Conservation (phyloP, 208 protist genomes). For the Leishmania amazonensis region DNA sequence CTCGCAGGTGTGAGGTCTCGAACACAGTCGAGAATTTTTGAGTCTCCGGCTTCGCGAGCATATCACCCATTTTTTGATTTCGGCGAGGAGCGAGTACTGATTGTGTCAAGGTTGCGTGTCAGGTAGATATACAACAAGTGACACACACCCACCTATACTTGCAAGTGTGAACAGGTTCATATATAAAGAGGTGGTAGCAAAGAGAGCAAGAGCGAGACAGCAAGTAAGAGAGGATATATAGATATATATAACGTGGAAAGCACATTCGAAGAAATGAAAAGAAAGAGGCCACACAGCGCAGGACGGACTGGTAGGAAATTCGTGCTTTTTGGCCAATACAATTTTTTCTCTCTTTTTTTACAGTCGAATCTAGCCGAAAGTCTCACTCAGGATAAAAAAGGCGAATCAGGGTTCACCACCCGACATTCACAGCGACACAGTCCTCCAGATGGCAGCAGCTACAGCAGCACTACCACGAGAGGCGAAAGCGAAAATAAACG, state of each 20-base stretch:
- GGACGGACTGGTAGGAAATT: not conserved
- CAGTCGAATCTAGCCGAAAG: not conserved
- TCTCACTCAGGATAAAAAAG: too few relatives aligned
- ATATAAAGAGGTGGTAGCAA: not conserved
- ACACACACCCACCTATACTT: constrained; percentile 8
- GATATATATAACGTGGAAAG: not conserved
- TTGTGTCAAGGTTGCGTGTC: constrained; percentile 14
- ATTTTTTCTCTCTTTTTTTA: not conserved
- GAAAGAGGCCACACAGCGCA: not conserved
- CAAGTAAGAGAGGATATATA: not conserved
- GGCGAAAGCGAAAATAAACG: not conserved
- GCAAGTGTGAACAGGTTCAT: not conserved
- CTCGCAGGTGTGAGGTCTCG: constrained; percentile 80
- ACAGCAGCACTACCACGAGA: not conserved
- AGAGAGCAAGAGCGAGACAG: not conserved
- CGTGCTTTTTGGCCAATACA: not conserved
- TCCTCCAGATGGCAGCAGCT: not conserved
- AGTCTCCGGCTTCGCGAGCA: constrained; percentile 86
- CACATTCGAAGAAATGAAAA: not conserved
- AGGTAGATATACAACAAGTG: constrained; percentile 12
- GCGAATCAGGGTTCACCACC: too few relatives aligned
- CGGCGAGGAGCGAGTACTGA: constrained; percentile 11
- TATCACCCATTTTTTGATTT: constrained; percentile 72
- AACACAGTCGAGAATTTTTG: constrained; percentile 92
- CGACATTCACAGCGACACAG: not conserved